phyloP scores from a whole-genome alignment of 331 rosid genomes.

The Prunus yedoensis region DNA sequence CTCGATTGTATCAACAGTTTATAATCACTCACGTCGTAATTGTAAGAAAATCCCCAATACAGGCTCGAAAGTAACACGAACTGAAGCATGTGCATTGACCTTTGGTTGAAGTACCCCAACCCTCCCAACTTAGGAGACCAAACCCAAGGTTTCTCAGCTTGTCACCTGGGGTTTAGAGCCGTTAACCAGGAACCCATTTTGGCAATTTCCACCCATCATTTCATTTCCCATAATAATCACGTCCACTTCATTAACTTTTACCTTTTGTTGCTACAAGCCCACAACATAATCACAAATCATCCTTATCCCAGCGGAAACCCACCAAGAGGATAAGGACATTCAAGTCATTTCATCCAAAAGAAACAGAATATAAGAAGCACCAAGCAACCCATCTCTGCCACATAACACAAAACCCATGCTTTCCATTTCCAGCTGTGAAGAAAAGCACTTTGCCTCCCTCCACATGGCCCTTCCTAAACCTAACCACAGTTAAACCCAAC shows the following conservation, averaged over 20 bases:
- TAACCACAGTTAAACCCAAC: constrained; percentile 30
- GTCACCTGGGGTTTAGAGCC: constrained; percentile 18
- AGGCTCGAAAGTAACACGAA: too few species aligned
- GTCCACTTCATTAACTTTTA: not conserved
- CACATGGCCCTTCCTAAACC: constrained; percentile 37
- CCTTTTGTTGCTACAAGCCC: not conserved
- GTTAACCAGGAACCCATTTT: not conserved
- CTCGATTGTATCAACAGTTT: too few species aligned
- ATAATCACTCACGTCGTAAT: too few species aligned
- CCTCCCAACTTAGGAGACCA: not conserved
- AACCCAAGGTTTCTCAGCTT: not conserved
- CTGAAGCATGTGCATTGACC: not conserved
- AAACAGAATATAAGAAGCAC: not conserved
- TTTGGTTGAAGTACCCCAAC: not conserved
- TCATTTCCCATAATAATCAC: not conserved
- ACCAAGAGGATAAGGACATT: not conserved
- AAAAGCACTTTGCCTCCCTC: constrained; percentile 23
- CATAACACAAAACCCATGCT: not conserved
- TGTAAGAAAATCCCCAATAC: too few species aligned
- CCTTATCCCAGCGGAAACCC: not conserved
- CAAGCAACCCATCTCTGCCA: constrained; percentile 27
- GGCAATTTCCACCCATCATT: not conserved
- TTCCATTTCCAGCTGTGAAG: constrained; percentile 58
- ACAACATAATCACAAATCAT: not conserved
- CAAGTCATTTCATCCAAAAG: constrained; percentile 20